Evolutionary conservation across 2,329 filamentous ascomycete species (phyloP).

Genomic region (Bipolaris sorokiniana): DNA sequence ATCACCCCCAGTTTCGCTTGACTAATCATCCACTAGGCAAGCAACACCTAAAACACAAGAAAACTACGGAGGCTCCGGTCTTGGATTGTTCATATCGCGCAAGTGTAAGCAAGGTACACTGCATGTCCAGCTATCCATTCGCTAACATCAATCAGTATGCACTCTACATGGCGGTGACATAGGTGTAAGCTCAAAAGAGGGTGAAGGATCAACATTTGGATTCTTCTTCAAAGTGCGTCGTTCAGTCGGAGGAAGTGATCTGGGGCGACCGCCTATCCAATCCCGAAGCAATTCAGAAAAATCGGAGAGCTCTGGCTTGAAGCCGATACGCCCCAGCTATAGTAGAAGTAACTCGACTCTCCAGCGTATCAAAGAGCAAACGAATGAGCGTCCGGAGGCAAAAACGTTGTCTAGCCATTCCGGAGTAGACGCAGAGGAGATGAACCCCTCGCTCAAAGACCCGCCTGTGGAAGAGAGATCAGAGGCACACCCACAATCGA

Average conservation of each 20-base stretch:
- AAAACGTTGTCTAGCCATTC: constrained; percentile 15
- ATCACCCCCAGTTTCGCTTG: background rate
- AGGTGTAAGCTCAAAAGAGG: constrained; percentile 44
- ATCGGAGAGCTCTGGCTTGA: constrained; percentile 17
- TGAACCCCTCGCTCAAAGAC: constrained; percentile 37
- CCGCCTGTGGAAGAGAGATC: constrained; percentile 40
- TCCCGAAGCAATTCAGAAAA: constrained; percentile 35
- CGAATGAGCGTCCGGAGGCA: constrained; percentile 20
- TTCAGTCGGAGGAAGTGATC: constrained; percentile 27
- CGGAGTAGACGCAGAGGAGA: constrained; percentile 18
- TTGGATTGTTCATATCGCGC: constrained; percentile 48
- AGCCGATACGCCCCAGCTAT: constrained; percentile 31
- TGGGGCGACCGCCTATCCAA: constrained; percentile 33
- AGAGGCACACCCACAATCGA: constrained; percentile 36
- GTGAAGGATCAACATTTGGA: constrained; percentile 46
- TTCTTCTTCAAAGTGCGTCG: constrained; percentile 48
- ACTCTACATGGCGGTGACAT: constrained; percentile 49
- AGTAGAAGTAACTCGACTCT: constrained; percentile 39
- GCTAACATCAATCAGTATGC: constrained; percentile 30
- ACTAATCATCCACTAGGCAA: constrained; percentile 30
- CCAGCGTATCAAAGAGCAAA: constrained; percentile 31
- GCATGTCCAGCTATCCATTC: too few species aligned
- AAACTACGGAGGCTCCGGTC: constrained; percentile 51
- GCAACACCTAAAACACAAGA: constrained; percentile 50
- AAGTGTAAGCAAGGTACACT: constrained; percentile 32